A percentile compares a stretch with the other conserved stretches of the same genome.
phyloP scores from a whole-genome alignment of 1,284 basidiomycete genomes.

The Melanopsichium pennsylvanicum region DNA sequence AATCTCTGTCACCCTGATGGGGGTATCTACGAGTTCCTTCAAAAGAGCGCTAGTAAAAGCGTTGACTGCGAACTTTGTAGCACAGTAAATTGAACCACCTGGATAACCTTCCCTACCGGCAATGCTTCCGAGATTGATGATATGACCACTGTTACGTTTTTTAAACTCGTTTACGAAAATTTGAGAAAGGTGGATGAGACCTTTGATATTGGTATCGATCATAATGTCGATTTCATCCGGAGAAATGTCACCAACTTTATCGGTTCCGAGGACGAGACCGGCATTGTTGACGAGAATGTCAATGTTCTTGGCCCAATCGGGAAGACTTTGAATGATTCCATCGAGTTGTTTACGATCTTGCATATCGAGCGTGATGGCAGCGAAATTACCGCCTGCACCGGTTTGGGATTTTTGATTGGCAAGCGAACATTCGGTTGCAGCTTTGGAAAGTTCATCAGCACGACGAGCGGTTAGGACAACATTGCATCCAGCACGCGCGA shows the following conservation, averaged over 20 bases:
- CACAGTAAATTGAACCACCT: conserved; percentile 59
- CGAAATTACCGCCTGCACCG: conserved; percentile 67
- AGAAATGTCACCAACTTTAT: conserved; percentile 80
- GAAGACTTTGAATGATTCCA: conserved; percentile 40
- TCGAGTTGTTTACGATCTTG: conserved; percentile 45
- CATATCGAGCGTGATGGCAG: conserved; percentile 58
- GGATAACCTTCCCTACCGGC: conserved; percentile 90
- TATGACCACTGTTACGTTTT: conserved; percentile 81
- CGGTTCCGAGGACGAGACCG: conserved; percentile 81
- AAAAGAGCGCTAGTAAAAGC: conserved; percentile 85
- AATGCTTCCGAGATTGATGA: conserved; percentile 95
- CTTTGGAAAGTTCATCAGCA: conserved; percentile 62
- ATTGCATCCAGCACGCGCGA: conserved; percentile 66
- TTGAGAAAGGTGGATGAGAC: conserved; percentile 84
- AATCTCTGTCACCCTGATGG: conserved; percentile 63
- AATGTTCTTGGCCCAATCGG: conserved; percentile 59
- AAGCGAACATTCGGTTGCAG: conserved; percentile 70
- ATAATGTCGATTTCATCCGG: conserved; percentile 78
- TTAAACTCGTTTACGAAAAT: conserved; percentile 79
- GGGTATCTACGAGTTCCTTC: conserved; percentile 84
- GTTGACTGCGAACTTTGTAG: conserved; percentile 84
- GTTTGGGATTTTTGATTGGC: conserved; percentile 78
- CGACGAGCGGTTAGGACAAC: conserved; percentile 68
- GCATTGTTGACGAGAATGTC: conserved; percentile 65
- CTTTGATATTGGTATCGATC: conserved; percentile 92